A percentile compares a stretch with the other conserved stretches of the same genome.
phyloP scores from a whole-genome alignment of 148 eudicot genomes.

The Diospyros lotus region DNA sequence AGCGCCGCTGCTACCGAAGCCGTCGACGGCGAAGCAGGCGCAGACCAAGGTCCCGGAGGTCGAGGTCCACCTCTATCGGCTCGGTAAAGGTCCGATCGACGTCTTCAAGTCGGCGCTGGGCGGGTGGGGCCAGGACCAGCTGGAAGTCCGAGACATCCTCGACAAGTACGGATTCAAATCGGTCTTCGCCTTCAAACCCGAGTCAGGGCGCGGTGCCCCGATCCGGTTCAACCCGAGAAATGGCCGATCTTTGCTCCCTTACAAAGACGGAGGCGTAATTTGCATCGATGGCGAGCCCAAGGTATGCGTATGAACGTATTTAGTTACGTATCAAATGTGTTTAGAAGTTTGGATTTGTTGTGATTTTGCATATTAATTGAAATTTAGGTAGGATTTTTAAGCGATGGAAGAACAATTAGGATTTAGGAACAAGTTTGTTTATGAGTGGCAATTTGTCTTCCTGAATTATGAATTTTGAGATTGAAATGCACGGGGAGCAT shows the following conservation, averaged over 20 bases:
- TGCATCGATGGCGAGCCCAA: constrained; percentile 83
- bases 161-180: constrained; percentile 67
- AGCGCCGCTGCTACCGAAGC: constrained; percentile 21
- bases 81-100: constrained; percentile 77
- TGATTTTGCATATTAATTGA: neutral
- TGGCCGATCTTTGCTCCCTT: constrained; percentile 74
- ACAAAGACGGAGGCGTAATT: constrained; percentile 56
- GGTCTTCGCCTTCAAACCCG: constrained; percentile 58
- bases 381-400: neutral
- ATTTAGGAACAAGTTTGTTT: no score
- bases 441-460: no score
- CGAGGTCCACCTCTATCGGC: constrained; percentile 49
- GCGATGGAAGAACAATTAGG: neutral
- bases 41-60: constrained; percentile 66
- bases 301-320: constrained; percentile 32
- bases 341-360: neutral
- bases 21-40: constrained; percentile 26
- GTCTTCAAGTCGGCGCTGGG: constrained; percentile 51
- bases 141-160: constrained; percentile 70
- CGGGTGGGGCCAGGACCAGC: constrained; percentile 90
- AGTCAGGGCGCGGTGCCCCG: constrained; percentile 61
- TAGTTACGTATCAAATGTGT: no score
- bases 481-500: no score
- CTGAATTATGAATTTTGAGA: no score
- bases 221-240: constrained; percentile 69